These are phyloP conservation scores for Haplographium delicatum DNA, from an alignment of 495 filamentous ascomycete species.

Conservation along the genomic window DNA sequence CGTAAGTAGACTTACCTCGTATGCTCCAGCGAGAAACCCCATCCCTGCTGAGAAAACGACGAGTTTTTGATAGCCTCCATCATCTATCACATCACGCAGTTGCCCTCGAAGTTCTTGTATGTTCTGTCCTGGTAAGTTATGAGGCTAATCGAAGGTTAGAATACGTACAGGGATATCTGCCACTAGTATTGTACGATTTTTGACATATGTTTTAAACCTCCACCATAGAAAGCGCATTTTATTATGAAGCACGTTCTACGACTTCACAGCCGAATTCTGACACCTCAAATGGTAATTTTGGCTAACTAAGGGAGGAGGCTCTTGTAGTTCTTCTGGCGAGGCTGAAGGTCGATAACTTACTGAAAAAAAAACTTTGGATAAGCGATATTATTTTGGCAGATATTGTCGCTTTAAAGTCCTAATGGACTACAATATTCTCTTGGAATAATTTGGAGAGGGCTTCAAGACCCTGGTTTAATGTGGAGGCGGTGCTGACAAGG, in stretches of 20 bases:
- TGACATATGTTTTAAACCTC: background rate
- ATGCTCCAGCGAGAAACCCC: constrained; percentile 1
- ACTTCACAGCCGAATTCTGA: background rate
- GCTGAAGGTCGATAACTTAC: background rate
- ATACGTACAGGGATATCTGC: background rate
- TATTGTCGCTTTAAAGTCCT: background rate
- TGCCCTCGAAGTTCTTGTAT: background rate
- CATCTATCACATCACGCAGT: constrained; percentile 1
- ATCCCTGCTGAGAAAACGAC: constrained; percentile 1
- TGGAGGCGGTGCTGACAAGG: background rate
- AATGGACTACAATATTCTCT: background rate
- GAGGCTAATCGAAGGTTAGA: background rate
- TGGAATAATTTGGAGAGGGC: background rate
- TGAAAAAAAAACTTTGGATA: background rate
- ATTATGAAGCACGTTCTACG: background rate
- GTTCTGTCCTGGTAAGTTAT: background rate
- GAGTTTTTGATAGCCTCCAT: background rate
- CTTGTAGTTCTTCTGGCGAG: background rate
- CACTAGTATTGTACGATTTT: background rate
- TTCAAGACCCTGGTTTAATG: background rate
- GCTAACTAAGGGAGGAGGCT: background rate
- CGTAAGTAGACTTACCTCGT: background rate
- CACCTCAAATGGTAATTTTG: background rate
- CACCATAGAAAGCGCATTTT: constrained; percentile 1
- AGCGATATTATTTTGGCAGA: background rate